Evolutionary conservation across 148 eudicot species (phyloP).

Genomic region (Rhododendron ferrugineum): DNA sequence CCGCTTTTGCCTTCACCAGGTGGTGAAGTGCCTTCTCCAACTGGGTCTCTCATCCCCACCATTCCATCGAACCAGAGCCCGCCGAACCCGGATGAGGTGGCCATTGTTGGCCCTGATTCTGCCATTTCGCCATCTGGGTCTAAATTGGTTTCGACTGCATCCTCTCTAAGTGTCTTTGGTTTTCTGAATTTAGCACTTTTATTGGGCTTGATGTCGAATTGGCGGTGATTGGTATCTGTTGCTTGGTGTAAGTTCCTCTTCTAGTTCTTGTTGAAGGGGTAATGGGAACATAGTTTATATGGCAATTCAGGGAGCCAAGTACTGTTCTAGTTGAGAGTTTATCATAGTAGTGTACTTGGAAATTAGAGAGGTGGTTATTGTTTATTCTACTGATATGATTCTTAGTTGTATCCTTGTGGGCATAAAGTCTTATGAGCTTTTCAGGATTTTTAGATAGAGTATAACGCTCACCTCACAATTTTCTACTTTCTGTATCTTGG

Average conservation of each 20-base stretch:
- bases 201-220: background rate
- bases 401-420: background rate
- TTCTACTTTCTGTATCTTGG: background rate
- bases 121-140: slow-evolving; percentile 20
- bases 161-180: background rate
- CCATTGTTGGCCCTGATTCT: slow-evolving; percentile 16
- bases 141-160: slow-evolving; percentile 8
- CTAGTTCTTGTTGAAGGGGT: background rate
- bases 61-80: slow-evolving; percentile 33
- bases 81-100: slow-evolving; percentile 21
- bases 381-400: background rate
- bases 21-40: slow-evolving; percentile 19
- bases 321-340: background rate
- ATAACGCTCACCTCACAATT: background rate
- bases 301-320: background rate
- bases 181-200: background rate
- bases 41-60: slow-evolving; percentile 24
- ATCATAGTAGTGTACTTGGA: background rate
- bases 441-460: background rate
- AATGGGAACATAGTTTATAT: background rate
- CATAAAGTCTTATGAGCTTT: background rate
- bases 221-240: background rate
- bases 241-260: background rate
- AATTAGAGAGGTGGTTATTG: background rate
- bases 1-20: slow-evolving; percentile 38